Evolutionary conservation across 768 basidiomycete genomes (phyloP).

Genomic region (Termitomyces bulborhizus): DNA sequence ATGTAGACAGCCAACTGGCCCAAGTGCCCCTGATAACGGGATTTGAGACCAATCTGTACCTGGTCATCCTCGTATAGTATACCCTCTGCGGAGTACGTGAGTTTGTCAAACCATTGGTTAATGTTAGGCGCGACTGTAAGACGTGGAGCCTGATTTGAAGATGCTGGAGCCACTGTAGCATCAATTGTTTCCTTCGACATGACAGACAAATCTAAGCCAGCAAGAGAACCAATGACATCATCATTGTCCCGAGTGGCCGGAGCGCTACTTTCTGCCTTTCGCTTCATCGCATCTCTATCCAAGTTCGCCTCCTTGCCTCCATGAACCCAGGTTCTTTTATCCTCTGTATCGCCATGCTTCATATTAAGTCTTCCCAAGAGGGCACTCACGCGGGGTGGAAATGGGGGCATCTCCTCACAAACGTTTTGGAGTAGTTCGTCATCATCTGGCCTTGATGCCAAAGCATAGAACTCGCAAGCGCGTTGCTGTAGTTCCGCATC

Average conservation of each 20-base stretch:
- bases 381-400: conserved; percentile 91
- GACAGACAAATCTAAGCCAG: conserved; percentile 70
- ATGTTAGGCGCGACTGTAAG: conserved; percentile 65
- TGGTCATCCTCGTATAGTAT: conserved; percentile 94
- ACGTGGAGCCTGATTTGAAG: conserved; percentile 35
- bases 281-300: conserved; percentile 61
- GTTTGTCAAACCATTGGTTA: conserved; percentile 85
- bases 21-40: conserved; percentile 90
- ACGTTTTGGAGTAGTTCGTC: conserved; percentile 92
- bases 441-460: conserved; percentile 79
- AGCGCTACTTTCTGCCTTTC: conserved; percentile 35
- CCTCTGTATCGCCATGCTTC: conserved; percentile 89
- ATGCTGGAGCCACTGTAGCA: conserved; percentile 9
- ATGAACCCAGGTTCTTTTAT: conserved; percentile 93
- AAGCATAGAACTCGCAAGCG: conserved; percentile 93
- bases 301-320: conserved; percentile 91
- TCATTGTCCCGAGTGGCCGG: conserved; percentile 24
- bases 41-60: conserved; percentile 94
- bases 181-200: conserved; percentile 12
- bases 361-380: conserved; percentile 81
- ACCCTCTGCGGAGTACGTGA: conserved; percentile 76
- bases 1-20: conserved; percentile 93
- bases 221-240: conserved; percentile 68
- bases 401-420: conserved; percentile 99
- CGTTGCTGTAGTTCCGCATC: conserved; percentile 97